Evolutionary conservation across 495 filamentous ascomycete genomes (phyloP), one percentile per base, ranked within the genome.

Genomic region (Pseudomonodictys pantanalensis): DNA sequence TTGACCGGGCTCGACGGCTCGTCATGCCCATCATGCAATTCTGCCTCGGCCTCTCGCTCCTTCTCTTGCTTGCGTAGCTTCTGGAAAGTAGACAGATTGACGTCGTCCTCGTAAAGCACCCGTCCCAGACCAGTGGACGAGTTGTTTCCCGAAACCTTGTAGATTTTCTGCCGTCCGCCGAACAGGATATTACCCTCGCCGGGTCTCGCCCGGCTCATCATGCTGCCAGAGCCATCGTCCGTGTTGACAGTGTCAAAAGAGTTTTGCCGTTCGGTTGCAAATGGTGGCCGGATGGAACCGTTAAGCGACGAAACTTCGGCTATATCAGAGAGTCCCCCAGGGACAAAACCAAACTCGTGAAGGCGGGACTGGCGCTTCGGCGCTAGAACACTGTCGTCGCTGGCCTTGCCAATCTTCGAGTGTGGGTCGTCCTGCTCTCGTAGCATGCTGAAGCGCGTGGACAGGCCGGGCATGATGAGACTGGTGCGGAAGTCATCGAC

Each of bases 401-500:
- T 95, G 20, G 92, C 91, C 72, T 96, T 96, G 39, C 92, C 93
- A 28, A 96, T 78, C 69, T 87, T 87, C 0, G 89, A 90, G 46
- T 76, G 84, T 3, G 91, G 91, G 65, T 97, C 91, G 66, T 96
- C 91, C 69, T 96, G 92, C 71, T 96, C 91, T 65, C 90, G 76
- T 17, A 99, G 72, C 88, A 99, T 97, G 60, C 92, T 97, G 71
- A 99, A 99, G 2, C 93, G 83, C 17, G 93, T 90, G 0, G 92
- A 96, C 2, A 99, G 78, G 46, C 92, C 93, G 5, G 91, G 89
- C 93, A 99, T 96, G 23, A 99, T 73, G 43, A 97, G 72, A 76
- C 95, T 97, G 5, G 93, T 99, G n/a, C 93, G 86, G 65, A 99
- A 97, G 72, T 97, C 83, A 69, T 97, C 91, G 17, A 77, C 82